Conservation (phyloP, 192 early-diverging fungal genomes). For the Linderina pennispora region DNA sequence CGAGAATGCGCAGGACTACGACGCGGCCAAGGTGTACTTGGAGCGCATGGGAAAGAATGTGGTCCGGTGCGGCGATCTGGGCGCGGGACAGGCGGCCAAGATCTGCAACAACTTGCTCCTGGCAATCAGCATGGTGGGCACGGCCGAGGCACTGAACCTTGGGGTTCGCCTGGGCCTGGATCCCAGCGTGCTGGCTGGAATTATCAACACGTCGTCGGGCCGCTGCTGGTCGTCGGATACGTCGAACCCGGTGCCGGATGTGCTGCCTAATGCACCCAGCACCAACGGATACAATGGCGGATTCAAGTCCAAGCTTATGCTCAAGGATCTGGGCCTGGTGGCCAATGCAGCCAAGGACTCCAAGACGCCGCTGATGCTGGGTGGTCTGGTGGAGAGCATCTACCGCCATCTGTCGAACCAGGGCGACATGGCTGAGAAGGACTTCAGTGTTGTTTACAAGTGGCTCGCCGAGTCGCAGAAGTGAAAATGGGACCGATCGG, state of each 20-base stretch:
- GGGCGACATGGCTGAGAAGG: slow-evolving; percentile 64
- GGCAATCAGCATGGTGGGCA: slow-evolving; percentile 90
- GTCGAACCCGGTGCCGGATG: slow-evolving; percentile 84
- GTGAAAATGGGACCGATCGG: not conserved
- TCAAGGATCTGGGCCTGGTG: slow-evolving; percentile 90
- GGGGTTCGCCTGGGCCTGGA: slow-evolving; percentile 85
- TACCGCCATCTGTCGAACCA: slow-evolving; percentile 70
- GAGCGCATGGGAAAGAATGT: slow-evolving; percentile 86
- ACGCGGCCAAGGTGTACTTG: slow-evolving; percentile 55
- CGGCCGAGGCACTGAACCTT: slow-evolving; percentile 88
- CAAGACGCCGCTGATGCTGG: slow-evolving; percentile 64
- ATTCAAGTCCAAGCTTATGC: slow-evolving; percentile 84
- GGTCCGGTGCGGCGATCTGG: slow-evolving; percentile 74
- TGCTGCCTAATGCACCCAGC: slow-evolving; percentile 72
- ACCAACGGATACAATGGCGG: slow-evolving; percentile 80
- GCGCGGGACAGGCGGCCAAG: slow-evolving; percentile 88
- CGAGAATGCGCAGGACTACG: slow-evolving; percentile 50
- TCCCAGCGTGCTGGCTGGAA: slow-evolving; percentile 70
- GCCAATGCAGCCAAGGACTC: slow-evolving; percentile 84
- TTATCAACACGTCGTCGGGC: slow-evolving; percentile 86
- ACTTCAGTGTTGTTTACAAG: slow-evolving; percentile 78
- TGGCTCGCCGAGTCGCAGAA: slow-evolving; percentile 13
- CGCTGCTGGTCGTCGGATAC: slow-evolving; percentile 92
- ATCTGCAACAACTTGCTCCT: slow-evolving; percentile 98
- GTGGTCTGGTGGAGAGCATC: slow-evolving; percentile 71